Evolutionary conservation across 2,329 filamentous ascomycete genomes (phyloP).

Genomic region (Colletotrichum tabaci): DNA sequence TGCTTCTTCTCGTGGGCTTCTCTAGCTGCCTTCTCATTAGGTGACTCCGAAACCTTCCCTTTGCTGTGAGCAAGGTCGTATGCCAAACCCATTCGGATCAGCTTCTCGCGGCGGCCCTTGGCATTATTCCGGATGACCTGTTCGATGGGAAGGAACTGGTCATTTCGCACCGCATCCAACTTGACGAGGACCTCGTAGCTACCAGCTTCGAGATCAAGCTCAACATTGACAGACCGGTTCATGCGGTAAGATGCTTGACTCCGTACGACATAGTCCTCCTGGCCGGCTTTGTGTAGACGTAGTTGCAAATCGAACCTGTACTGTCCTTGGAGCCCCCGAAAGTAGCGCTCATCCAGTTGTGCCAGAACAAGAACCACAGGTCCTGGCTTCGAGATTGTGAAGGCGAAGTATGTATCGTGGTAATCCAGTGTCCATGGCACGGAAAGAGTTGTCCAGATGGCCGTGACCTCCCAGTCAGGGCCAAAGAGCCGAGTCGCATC

Average conservation of each 20-base stretch:
- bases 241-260: constrained; percentile 71
- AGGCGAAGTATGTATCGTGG: constrained; percentile 67
- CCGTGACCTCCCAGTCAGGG: constrained; percentile 66
- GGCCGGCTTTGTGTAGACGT: constrained; percentile 65
- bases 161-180: constrained; percentile 75
- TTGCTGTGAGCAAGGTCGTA: constrained; percentile 81
- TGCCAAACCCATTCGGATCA: constrained; percentile 77
- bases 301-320: constrained; percentile 69
- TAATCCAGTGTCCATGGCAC: constrained; percentile 72
- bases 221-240: constrained; percentile 82
- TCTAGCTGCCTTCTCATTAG: constrained; percentile 63
- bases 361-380: constrained; percentile 70
- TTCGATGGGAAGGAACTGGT: constrained; percentile 68
- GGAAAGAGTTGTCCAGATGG: constrained; percentile 64
- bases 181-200: constrained; percentile 84
- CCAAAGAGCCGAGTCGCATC: constrained; percentile 64
- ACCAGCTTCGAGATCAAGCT: constrained; percentile 81
- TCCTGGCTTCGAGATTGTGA: constrained; percentile 63
- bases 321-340: constrained; percentile 69
- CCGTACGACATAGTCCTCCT: constrained; percentile 69
- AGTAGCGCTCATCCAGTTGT: constrained; percentile 72
- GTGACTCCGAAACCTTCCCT: constrained; percentile 65
- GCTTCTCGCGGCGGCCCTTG: constrained; percentile 77
- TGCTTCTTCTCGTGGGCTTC: constrained; percentile 62
- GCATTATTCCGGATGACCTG: constrained; percentile 78